phyloP scores from a whole-genome alignment of 768 basidiomycete genomes.

The Hericium erinaceus region DNA sequence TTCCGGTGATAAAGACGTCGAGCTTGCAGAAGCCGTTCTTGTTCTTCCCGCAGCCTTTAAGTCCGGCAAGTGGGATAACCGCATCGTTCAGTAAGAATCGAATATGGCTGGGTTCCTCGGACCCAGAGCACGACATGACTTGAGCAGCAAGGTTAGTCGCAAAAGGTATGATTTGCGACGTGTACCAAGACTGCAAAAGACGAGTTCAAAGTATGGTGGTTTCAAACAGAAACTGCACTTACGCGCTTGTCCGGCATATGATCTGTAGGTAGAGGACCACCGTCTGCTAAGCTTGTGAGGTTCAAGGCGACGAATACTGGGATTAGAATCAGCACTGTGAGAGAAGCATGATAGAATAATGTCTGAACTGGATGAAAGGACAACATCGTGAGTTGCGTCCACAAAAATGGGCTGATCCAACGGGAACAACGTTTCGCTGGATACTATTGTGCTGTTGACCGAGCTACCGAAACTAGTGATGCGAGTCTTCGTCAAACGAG shows the following conservation, averaged over 20 bases:
- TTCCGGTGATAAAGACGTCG: constrained; percentile 28
- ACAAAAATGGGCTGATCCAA: constrained; percentile 32
- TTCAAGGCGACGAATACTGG: not conserved
- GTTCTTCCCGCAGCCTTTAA: constrained; percentile 32
- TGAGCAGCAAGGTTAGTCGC: constrained; percentile 39
- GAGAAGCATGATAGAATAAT: not conserved
- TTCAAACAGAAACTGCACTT: not conserved
- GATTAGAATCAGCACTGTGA: constrained; percentile 3
- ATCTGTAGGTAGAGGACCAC: constrained; percentile 20
- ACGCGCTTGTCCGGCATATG: constrained; percentile 27
- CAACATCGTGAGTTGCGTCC: constrained; percentile 37
- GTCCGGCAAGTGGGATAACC: constrained; percentile 34
- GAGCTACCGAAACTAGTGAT: constrained; percentile 31
- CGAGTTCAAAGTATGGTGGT: not conserved
- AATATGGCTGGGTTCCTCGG: constrained; percentile 22
- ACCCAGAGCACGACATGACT: constrained; percentile 30
- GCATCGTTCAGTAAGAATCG: constrained; percentile 42
- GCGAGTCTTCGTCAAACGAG: constrained; percentile 31
- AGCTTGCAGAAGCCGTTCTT: constrained; percentile 34
- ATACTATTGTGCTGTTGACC: constrained; percentile 37
- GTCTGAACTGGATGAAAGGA: constrained; percentile 28
- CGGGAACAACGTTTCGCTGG: constrained; percentile 28
- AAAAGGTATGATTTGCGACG: constrained; percentile 30
- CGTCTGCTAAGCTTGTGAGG: not conserved
- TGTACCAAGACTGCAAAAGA: not conserved